phyloP scores from a whole-genome alignment of 2,329 filamentous ascomycete genomes.

The Polytolypa hystricis region DNA sequence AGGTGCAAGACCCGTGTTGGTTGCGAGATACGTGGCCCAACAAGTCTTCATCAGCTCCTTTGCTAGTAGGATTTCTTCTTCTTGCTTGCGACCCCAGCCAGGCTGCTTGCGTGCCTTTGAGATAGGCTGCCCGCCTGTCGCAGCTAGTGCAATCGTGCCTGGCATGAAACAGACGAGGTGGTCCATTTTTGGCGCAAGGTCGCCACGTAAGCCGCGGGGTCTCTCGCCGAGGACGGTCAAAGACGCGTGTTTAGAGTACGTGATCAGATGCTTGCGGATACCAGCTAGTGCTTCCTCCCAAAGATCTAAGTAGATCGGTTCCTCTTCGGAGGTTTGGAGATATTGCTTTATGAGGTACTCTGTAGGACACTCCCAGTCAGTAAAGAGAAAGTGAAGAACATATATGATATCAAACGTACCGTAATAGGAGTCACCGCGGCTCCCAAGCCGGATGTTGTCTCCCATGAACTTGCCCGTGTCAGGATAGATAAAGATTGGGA shows the following conservation, averaged over 20 bases:
- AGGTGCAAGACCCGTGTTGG: slow-evolving; percentile 78
- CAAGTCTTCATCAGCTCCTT: slow-evolving; percentile 91
- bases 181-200: slow-evolving; percentile 84
- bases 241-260: slow-evolving; percentile 68
- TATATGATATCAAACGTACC: slow-evolving; percentile 24
- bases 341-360: slow-evolving; percentile 99
- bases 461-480: slow-evolving; percentile 68
- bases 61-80: slow-evolving; percentile 78
- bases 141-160: slow-evolving; percentile 82
- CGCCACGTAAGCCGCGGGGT: slow-evolving; percentile 56
- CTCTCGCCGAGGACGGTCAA: slow-evolving; percentile 88
- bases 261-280: slow-evolving; percentile 82
- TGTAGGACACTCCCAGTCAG: no score
- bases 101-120: slow-evolving; percentile 60
- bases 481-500: slow-evolving; percentile 85
- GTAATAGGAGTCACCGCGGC: slow-evolving; percentile 94
- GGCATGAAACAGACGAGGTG: slow-evolving; percentile 97
- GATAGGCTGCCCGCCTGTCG: slow-evolving; percentile 67
- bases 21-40: slow-evolving; percentile 93
- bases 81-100: slow-evolving; percentile 66
- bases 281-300: slow-evolving; percentile 80
- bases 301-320: slow-evolving; percentile 79
- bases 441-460: slow-evolving; percentile 80
- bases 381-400: background rate
- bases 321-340: slow-evolving; percentile 78